Evolutionary conservation across 345 rosid species (phyloP), one percentile per base, ranked within the genome.

Genomic region (Nephelium lappaceum): DNA sequence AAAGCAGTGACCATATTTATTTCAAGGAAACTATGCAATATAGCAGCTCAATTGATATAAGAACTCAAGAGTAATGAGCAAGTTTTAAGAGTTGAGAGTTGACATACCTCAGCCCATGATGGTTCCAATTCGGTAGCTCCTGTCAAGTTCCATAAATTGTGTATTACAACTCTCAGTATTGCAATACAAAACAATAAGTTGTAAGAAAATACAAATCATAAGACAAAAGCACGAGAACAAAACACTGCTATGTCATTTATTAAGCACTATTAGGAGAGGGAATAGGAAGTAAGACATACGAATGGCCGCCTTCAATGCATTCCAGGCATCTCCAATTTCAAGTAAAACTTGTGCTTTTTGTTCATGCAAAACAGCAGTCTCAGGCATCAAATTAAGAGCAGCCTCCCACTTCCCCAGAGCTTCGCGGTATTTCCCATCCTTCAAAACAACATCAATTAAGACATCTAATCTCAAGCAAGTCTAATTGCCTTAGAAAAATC

Each of bases 341-440:
- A 95, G 95, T 82, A 93, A 88, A 77, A 91, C 86, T 80, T 95
- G 98, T 36, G 98, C 95, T 88, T 95, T 95, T 57, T 93, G 98
- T 83, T 95, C 98, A 68, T 90, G 97, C 63, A 95, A 72, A 66
- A 90, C 85, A 15, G 93, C 95, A 85, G 77, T 91, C 66, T 74
- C 87, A 0, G 97, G 93, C 78, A 83, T 84, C 81, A 95, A 79
- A 79, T 81, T 93, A 71, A 93, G 91, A 78, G 98, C 89, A 78
- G 91, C 85, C 88, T 91, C 97, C 98, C 98, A 95, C 84, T 93
- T 93, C 72, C 91, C 97, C 67, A 93, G 88, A 61, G 98, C 98
- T 86, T 93, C 98, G 67, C 84, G 82, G 72, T 88, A 95, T 80
- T 90, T 93, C 43, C 95, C 94, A 49, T 92, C 95, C 98, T 95